Evolutionary conservation across 306 rosid species (phyloP).

Genomic region (Cicer cuneatum): DNA sequence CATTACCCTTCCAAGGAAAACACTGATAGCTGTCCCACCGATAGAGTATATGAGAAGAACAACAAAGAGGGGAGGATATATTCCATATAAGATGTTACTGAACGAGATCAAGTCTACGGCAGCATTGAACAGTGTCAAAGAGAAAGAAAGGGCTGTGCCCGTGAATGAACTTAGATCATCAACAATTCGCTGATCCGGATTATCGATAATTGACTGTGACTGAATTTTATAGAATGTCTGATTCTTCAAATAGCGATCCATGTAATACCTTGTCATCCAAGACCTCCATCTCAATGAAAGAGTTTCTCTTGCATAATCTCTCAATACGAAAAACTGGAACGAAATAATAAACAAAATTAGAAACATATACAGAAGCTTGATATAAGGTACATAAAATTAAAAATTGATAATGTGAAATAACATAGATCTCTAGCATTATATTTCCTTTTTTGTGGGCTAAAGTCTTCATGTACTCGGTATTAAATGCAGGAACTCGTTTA

Average conservation of each 20-base stretch:
- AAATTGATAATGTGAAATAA: not conserved
- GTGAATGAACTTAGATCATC: slow-evolving; percentile 95
- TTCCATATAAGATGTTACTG: slow-evolving; percentile 89
- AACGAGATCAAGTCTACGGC: slow-evolving; percentile 87
- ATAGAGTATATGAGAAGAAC: slow-evolving; percentile 86
- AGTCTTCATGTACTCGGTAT: slow-evolving; percentile 7
- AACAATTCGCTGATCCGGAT: slow-evolving; percentile 96
- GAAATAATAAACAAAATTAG: slow-evolving; percentile 40
- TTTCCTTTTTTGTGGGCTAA: not conserved
- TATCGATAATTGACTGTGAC: slow-evolving; percentile 92
- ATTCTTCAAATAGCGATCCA: slow-evolving; percentile 84
- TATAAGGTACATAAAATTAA: slow-evolving; percentile 17
- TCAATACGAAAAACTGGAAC: slow-evolving; percentile 81
- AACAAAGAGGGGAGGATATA: slow-evolving; percentile 90
- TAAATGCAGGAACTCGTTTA: slow-evolving; percentile 12
- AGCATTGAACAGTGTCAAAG: slow-evolving; percentile 81
- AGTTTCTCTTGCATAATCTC: slow-evolving; percentile 89
- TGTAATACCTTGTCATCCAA: slow-evolving; percentile 98
- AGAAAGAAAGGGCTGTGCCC: slow-evolving; percentile 82
- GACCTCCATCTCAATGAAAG: slow-evolving; percentile 98
- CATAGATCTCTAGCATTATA: slow-evolving; percentile 5
- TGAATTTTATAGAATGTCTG: slow-evolving; percentile 91
- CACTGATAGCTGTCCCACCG: slow-evolving; percentile 91
- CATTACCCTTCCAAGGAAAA: slow-evolving; percentile 89
- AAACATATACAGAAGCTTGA: slow-evolving; percentile 36